phyloP scores from a whole-genome alignment of 306 rosid genomes.

The Vigna angularis region DNA sequence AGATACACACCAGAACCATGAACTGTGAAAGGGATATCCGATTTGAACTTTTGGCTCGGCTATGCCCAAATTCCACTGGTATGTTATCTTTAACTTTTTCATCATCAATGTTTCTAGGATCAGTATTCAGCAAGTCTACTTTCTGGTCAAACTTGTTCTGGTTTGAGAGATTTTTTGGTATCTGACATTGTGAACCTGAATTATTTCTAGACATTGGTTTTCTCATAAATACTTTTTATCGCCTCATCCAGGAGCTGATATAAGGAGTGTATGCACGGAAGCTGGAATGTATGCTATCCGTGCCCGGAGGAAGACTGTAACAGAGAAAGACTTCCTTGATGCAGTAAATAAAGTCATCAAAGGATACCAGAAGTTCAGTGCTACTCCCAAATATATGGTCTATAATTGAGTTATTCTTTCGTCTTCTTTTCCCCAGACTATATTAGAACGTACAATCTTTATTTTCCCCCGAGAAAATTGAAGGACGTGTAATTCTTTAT shows the following conservation, averaged over 20 bases:
- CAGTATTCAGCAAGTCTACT: neutral
- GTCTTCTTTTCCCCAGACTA: conserved; percentile 38
- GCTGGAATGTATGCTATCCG: conserved; percentile 99
- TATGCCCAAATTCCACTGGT: conserved; percentile 99
- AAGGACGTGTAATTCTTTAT: conserved; percentile 38
- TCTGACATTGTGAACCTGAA: neutral
- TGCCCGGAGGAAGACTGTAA: conserved; percentile 95
- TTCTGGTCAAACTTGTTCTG: neutral
- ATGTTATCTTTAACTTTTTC: conserved; percentile 30
- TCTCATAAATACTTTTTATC: conserved; percentile 39
- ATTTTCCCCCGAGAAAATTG: conserved; percentile 11
- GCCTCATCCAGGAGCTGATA: conserved; percentile 84
- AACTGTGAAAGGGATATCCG: conserved; percentile 96
- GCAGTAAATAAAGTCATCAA: conserved; percentile 98
- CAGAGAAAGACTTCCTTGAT: conserved; percentile 98
- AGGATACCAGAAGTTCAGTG: conserved; percentile 99
- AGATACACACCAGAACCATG: conserved; percentile 98
- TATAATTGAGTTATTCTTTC: conserved; percentile 70
- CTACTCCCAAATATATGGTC: conserved; percentile 99
- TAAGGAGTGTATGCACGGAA: conserved; percentile 97
- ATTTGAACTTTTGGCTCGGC: conserved; percentile 93
- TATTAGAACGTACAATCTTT: conserved; percentile 16
- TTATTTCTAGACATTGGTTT: conserved; percentile 17
- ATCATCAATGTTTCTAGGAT: conserved; percentile 13
- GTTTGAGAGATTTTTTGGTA: conserved; percentile 7